These are phyloP conservation scores for Naganishia kalamii DNA, from an alignment of 768 basidiomycete species.

Conservation along the genomic window DNA sequence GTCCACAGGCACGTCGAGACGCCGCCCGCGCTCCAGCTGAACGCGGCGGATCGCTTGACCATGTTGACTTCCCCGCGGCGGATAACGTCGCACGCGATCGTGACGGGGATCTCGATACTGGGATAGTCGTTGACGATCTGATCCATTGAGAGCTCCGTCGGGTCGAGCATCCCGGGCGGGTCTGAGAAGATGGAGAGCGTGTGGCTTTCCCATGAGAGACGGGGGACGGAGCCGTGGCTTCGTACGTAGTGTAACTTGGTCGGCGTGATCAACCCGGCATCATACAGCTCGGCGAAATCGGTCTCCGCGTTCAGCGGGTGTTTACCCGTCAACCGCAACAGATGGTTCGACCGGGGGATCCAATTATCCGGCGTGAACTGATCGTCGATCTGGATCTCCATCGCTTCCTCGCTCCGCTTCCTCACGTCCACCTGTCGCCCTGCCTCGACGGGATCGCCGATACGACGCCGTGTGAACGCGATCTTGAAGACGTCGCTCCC, in stretches of 20 bases:
- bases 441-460: background rate
- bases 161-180: constrained; percentile 1
- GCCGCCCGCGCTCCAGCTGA: constrained; percentile 19
- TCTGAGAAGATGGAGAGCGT: constrained; percentile 21
- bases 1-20: constrained; percentile 19
- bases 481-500: background rate
- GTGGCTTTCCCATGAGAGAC: constrained; percentile 15
- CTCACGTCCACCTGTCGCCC: background rate
- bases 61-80: constrained; percentile 22
- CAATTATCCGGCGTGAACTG: constrained; percentile 24
- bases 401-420: constrained; percentile 3
- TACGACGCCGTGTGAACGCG: background rate
- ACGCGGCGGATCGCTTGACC: constrained; percentile 20
- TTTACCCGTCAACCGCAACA: constrained; percentile 22
- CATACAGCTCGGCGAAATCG: constrained; percentile 13
- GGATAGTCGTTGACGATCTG: constrained; percentile 9
- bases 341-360: constrained; percentile 20
- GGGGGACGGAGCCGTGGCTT: constrained; percentile 21
- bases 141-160: constrained; percentile 15
- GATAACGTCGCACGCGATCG: constrained; percentile 19
- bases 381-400: constrained; percentile 24
- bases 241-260: constrained; percentile 23
- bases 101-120: constrained; percentile 16
- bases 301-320: constrained; percentile 24
- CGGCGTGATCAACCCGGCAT: constrained; percentile 22